Conservation (phyloP, 192 early-diverging fungal species). For the Coemansia sp. region DNA sequence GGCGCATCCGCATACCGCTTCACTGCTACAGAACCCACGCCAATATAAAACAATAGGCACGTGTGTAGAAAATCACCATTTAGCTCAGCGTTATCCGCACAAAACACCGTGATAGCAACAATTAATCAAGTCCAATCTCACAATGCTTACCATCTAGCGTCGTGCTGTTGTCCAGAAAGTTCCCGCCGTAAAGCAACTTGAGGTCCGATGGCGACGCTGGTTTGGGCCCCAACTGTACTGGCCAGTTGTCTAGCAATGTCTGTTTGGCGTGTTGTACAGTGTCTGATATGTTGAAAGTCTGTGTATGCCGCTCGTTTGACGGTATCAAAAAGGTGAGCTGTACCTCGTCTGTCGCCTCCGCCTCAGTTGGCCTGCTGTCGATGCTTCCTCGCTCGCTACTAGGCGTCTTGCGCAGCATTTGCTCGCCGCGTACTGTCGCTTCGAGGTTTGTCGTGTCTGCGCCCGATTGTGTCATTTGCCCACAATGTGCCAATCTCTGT, state of each 20-base stretch:
- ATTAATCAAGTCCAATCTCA: neutral
- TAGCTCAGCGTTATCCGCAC: neutral
- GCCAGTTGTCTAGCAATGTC: conserved; percentile 36
- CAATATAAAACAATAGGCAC: neutral
- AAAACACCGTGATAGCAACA: neutral
- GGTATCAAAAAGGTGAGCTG: conserved; percentile 38
- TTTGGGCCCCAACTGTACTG: conserved; percentile 32
- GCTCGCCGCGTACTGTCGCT: neutral
- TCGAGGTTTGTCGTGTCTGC: neutral
- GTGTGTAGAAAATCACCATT: neutral
- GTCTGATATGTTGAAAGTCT: conserved; percentile 24
- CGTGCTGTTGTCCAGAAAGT: conserved; percentile 38
- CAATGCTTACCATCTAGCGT: conserved; percentile 27
- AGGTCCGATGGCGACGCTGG: conserved; percentile 28
- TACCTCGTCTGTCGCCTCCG: conserved; percentile 12
- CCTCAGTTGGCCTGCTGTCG: conserved; percentile 12
- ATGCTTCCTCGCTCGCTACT: conserved; percentile 14
- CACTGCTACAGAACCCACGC: conserved; percentile 13
- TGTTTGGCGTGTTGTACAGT: conserved; percentile 35
- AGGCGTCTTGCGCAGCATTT: too few species aligned
- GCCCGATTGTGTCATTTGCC: conserved; percentile 1
- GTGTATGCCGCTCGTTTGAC: conserved; percentile 25
- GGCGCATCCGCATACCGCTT: conserved; percentile 16
- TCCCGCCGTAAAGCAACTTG: conserved; percentile 40
- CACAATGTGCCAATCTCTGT: neutral